Percentiles rank a stretch among this genome's conserved stretches.
These are phyloP conservation scores for Apocynum venetum DNA, from an alignment of 257 asterid species.

Conservation along the genomic window DNA sequence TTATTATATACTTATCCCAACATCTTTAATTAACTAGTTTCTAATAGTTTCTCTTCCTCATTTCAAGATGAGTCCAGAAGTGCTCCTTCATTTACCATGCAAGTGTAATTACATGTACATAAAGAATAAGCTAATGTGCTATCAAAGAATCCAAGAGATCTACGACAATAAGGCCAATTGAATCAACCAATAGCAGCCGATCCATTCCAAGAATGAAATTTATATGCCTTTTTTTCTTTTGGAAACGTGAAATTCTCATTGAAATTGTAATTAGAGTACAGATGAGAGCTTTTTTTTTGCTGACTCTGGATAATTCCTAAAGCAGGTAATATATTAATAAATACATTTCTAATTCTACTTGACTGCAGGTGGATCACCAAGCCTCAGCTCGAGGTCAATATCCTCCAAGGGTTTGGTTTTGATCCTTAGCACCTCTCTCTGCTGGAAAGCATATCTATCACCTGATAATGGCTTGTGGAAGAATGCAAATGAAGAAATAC, in stretches of 20 bases:
- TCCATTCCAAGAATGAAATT: neutral
- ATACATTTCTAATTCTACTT: slow-evolving; percentile 19
- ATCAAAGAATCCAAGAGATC: too few relatives aligned
- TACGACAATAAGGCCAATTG: too few relatives aligned
- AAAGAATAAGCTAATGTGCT: too few relatives aligned
- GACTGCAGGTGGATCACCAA: slow-evolving; percentile 45
- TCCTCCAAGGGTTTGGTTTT: slow-evolving; percentile 30
- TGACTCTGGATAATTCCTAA: neutral
- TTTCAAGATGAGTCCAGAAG: too few relatives aligned
- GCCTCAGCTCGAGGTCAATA: slow-evolving; percentile 77
- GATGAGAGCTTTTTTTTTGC: neutral
- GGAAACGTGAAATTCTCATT: slow-evolving; percentile 8
- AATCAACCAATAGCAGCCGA: too few relatives aligned
- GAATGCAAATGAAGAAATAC: slow-evolving; percentile 12
- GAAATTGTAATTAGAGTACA: slow-evolving; percentile 4
- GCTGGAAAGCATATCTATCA: slow-evolving; percentile 14
- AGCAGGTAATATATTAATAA: neutral
- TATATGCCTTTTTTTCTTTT: too few relatives aligned
- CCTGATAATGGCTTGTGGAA: slow-evolving; percentile 16
- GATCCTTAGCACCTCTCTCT: slow-evolving; percentile 5
- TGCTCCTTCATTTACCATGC: too few relatives aligned
- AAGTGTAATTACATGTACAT: too few relatives aligned
- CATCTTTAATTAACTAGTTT: too few relatives aligned
- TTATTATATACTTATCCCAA: too few relatives aligned
- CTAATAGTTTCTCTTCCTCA: too few relatives aligned